Base-by-base conservation (phyloP, 2,329 filamentous ascomycete species). In the Fusarium scirpi region DNA sequence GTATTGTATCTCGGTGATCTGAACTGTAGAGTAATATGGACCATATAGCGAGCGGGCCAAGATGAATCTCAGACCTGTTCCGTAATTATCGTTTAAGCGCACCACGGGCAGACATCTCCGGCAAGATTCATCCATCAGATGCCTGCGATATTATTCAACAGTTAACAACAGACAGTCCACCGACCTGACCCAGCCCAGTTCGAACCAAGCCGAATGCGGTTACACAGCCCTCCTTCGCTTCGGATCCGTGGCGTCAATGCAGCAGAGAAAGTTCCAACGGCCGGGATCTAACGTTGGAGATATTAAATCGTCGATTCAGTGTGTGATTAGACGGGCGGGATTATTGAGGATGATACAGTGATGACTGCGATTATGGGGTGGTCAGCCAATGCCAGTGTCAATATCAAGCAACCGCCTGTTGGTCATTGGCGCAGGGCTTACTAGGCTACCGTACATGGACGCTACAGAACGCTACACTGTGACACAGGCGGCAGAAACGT, bases 231-330 rank as follows among this genome's bases (percentile, higher is more conserved):
- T 67, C 57, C 67, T 48, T 70, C 62, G 62, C 67, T 49, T 63
- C 48, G 55, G 29, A 32, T 49, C 22, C 45, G 57, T 69, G 61
- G 65, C 61, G 44, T 62, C 40, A 44, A 41, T 52, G 34, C 62
- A 51, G 13, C 32, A 46, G 41, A 58, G 27, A 70, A 55, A 44
- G 43, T 53, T 59, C 62, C 58, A 70, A 70, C 57, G 58, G 67
- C 58, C 62, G 62, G 67, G 67, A 70, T 70, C 67, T 70, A 70
- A 67, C 63, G 58, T 65, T 67, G 52, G 47, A 63, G 52, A 54
- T 49, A 27, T 53, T 53, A 40, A 67, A 68, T 64, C 29, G 52
- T 59, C 64, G 67, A 67, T 69, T 62, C 48, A 62, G 46, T 43
- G 46, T 53, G 40, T 48, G 41, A 38, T 38, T 38, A 38, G 10